A percentile compares a stretch with the other conserved stretches of the same genome.
Conservation (phyloP, 345 rosid species). For the Mangifera indica region DNA sequence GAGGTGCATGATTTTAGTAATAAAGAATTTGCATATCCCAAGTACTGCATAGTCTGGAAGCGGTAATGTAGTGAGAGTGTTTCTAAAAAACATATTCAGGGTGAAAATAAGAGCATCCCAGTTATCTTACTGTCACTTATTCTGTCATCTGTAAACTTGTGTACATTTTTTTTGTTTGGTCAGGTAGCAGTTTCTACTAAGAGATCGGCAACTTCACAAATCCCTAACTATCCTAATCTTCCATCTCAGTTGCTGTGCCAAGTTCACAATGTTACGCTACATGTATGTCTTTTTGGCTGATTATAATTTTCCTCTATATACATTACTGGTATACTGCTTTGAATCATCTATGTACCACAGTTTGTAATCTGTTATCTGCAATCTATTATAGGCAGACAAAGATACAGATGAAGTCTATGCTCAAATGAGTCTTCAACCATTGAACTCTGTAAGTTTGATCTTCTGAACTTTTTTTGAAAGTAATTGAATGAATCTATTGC, state of each 20-base stretch:
- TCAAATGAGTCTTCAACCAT: slow-evolving; percentile 96
- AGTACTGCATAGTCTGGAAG: not conserved
- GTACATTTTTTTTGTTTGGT: not conserved
- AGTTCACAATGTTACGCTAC: slow-evolving; percentile 86
- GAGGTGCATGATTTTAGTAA: not conserved
- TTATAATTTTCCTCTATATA: not conserved
- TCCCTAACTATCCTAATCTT: slow-evolving; percentile 94
- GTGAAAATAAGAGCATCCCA: not conserved
- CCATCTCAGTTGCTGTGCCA: slow-evolving; percentile 95
- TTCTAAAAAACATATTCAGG: not conserved
- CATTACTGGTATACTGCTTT: not conserved
- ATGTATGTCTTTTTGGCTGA: slow-evolving; percentile 44
- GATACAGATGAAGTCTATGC: slow-evolving; percentile 95
- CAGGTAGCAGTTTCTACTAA: slow-evolving; percentile 94
- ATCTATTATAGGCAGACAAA: slow-evolving; percentile 71
- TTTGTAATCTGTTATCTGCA: slow-evolving; percentile 16
- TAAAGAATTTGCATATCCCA: not conserved
- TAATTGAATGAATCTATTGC: not conserved
- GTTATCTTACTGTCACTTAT: not conserved
- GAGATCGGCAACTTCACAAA: slow-evolving; percentile 80
- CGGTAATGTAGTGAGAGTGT: not conserved
- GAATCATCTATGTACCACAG: not conserved
- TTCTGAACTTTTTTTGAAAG: not conserved
- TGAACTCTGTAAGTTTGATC: slow-evolving; percentile 62
- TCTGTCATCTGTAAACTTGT: not conserved